Evolutionary conservation across 305 asterid species (phyloP).

Genomic region (Plantago lanceolata): DNA sequence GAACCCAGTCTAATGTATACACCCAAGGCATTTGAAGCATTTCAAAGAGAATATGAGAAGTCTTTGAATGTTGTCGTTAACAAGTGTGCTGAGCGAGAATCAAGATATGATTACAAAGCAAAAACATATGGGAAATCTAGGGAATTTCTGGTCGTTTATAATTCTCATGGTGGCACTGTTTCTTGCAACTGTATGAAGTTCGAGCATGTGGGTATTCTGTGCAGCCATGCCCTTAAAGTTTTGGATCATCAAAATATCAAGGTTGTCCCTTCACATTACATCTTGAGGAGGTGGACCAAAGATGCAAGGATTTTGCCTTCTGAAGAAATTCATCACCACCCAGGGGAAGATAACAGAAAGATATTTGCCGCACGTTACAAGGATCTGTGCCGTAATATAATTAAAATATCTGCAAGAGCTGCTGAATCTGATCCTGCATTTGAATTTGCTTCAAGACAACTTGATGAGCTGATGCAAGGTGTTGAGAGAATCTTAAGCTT

Average conservation of each 20-base stretch:
- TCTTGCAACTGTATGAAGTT: slow-evolving; percentile 64
- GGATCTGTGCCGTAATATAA: slow-evolving; percentile 42
- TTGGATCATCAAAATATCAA: slow-evolving; percentile 58
- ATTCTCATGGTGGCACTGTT: slow-evolving; percentile 44
- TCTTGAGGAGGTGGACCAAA: slow-evolving; percentile 57
- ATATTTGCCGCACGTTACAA: slow-evolving; percentile 46
- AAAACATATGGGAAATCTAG: slow-evolving; percentile 48
- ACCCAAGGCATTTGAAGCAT: slow-evolving; percentile 48
- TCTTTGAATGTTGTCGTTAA: slow-evolving; percentile 43
- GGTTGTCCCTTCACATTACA: slow-evolving; percentile 47
- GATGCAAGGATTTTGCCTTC: slow-evolving; percentile 45
- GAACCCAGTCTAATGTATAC: slow-evolving; percentile 48
- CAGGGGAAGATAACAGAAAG: slow-evolving; percentile 36
- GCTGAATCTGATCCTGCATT: slow-evolving; percentile 51
- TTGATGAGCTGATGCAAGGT: slow-evolving; percentile 50
- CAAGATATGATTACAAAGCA: slow-evolving; percentile 48
- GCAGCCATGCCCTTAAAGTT: slow-evolving; percentile 59
- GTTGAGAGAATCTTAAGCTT: slow-evolving; percentile 47
- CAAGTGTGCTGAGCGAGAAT: slow-evolving; percentile 43
- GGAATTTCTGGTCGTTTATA: slow-evolving; percentile 39
- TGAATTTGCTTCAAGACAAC: slow-evolving; percentile 53
- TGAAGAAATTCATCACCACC: slow-evolving; percentile 28
- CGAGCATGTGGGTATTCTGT: slow-evolving; percentile 51
- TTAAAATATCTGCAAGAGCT: slow-evolving; percentile 55
- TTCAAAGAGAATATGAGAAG: slow-evolving; percentile 64